A percentile compares a stretch with the other conserved stretches of the same genome.
phyloP scores from a whole-genome alignment of 2,329 filamentous ascomycete genomes.

The Chaetomiaceae sp. region DNA sequence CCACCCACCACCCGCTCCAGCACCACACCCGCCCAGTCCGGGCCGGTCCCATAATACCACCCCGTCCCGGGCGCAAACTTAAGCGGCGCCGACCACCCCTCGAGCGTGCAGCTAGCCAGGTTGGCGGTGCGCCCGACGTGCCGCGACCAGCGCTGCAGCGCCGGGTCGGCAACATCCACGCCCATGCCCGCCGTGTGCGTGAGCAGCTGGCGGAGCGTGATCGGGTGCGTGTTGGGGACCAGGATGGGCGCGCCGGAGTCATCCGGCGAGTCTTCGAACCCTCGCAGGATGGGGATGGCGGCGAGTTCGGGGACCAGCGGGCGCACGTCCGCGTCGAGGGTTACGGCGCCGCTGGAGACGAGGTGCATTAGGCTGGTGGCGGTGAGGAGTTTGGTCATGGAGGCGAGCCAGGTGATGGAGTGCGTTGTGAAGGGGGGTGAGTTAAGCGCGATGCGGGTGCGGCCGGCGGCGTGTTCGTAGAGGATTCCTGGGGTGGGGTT shows the following conservation, averaged over 20 bases:
- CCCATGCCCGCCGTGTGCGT: slow-evolving; percentile 44
- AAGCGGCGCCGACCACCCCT: slow-evolving; percentile 38
- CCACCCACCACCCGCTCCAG: slow-evolving; percentile 35
- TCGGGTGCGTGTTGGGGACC: slow-evolving; percentile 31
- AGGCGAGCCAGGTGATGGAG: slow-evolving; percentile 35
- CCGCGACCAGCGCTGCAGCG: slow-evolving; percentile 35
- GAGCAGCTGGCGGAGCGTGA: slow-evolving; percentile 40
- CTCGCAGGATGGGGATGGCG: slow-evolving; percentile 30
- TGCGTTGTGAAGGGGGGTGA: slow-evolving; percentile 29
- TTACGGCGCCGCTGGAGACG: slow-evolving; percentile 27
- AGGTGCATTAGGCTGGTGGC: slow-evolving; percentile 34
- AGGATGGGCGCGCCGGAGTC: slow-evolving; percentile 31
- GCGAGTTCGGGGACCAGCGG: slow-evolving; percentile 31
- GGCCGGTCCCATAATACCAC: slow-evolving; percentile 43
- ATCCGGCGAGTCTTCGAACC: slow-evolving; percentile 27
- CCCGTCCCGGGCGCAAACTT: slow-evolving; percentile 40
- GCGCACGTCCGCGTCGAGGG: slow-evolving; percentile 35
- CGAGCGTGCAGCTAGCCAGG: slow-evolving; percentile 18
- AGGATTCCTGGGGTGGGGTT: slow-evolving; percentile 26
- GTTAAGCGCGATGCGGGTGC: slow-evolving; percentile 26
- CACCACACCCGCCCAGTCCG: slow-evolving; percentile 43
- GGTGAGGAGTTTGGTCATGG: slow-evolving; percentile 40
- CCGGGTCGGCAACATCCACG: slow-evolving; percentile 38
- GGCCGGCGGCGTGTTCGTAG: slow-evolving; percentile 34
- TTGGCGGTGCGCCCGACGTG: slow-evolving; percentile 30